Evolutionary conservation across 2,329 filamentous ascomycete genomes (phyloP).

Genomic region (Apiospora kogelbergensis): DNA sequence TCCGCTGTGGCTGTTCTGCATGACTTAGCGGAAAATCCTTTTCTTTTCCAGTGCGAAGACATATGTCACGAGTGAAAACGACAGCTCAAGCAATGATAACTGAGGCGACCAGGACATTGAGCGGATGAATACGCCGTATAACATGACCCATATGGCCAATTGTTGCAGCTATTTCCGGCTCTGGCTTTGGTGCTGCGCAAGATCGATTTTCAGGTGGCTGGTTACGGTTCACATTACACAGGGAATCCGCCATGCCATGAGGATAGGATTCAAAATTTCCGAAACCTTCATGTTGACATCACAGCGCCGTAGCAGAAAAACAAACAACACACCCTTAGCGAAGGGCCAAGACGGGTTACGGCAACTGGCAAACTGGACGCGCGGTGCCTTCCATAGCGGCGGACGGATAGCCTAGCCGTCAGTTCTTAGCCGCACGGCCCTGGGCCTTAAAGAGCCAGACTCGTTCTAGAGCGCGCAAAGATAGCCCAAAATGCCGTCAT

Average conservation of each 20-base stretch:
- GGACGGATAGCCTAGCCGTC: neutral
- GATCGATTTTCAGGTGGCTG: neutral
- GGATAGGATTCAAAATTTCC: neutral
- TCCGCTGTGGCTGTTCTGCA: neutral
- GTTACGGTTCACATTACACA: neutral
- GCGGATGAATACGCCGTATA: neutral
- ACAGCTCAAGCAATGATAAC: no score
- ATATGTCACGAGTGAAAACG: no score
- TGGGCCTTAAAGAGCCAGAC: neutral
- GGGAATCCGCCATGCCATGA: neutral
- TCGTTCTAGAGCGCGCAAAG: neutral
- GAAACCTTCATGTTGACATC: neutral
- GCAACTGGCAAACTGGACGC: neutral
- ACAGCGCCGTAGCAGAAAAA: neutral
- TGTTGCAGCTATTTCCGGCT: neutral
- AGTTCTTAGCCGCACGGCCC: neutral
- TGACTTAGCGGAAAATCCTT: neutral
- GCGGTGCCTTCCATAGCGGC: neutral
- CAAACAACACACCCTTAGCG: neutral
- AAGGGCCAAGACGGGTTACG: constrained; percentile 1
- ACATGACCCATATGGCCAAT: neutral
- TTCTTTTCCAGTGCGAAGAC: no score
- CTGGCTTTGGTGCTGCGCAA: neutral
- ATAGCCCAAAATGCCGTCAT: neutral
- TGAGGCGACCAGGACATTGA: neutral